phyloP scores from a whole-genome alignment of 106 monocot genomes.

The Alisma plantagoaquatica region DNA sequence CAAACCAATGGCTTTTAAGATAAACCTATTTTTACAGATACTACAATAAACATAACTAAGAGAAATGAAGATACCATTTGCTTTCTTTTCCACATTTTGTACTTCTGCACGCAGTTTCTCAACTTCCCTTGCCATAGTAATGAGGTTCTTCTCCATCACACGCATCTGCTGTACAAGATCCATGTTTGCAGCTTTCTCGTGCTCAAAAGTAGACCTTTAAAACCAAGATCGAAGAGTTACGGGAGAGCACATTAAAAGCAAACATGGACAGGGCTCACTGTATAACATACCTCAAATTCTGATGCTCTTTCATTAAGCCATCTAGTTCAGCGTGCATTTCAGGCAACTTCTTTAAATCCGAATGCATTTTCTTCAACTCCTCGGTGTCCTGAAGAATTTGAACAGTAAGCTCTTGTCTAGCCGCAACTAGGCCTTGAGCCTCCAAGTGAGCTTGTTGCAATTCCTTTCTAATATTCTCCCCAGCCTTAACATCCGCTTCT shows the following conservation, averaged over 20 bases:
- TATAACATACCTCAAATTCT: slow-evolving; percentile 46
- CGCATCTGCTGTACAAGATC: slow-evolving; percentile 62
- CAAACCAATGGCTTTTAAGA: too few relatives aligned
- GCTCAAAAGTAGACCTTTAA: slow-evolving; percentile 45
- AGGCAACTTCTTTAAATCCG: slow-evolving; percentile 25
- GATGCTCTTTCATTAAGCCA: slow-evolving; percentile 50
- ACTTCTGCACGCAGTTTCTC: slow-evolving; percentile 62
- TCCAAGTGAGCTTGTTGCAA: slow-evolving; percentile 47
- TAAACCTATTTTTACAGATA: too few relatives aligned
- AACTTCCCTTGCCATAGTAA: slow-evolving; percentile 41
- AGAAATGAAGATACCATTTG: slow-evolving; percentile 15
- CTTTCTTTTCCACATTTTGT: slow-evolving; percentile 31
- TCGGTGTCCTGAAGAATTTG: slow-evolving; percentile 33
- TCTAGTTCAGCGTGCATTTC: slow-evolving; percentile 47
- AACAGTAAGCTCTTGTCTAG: slow-evolving; percentile 33
- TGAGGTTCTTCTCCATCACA: slow-evolving; percentile 54
- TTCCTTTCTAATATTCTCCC: slow-evolving; percentile 40
- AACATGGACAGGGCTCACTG: background rate
- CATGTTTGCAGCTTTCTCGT: slow-evolving; percentile 54
- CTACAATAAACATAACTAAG: background rate
- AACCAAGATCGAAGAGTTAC: too few relatives aligned
- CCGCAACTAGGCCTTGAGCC: too few relatives aligned
- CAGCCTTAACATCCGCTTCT: slow-evolving; percentile 38
- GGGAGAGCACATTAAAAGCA: too few relatives aligned
- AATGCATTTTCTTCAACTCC: slow-evolving; percentile 23